Percentiles rank a stretch among this genome's conserved stretches.
These are phyloP conservation scores for Suillus americanus DNA, from an alignment of 768 basidiomycete species.

Conservation along the genomic window DNA sequence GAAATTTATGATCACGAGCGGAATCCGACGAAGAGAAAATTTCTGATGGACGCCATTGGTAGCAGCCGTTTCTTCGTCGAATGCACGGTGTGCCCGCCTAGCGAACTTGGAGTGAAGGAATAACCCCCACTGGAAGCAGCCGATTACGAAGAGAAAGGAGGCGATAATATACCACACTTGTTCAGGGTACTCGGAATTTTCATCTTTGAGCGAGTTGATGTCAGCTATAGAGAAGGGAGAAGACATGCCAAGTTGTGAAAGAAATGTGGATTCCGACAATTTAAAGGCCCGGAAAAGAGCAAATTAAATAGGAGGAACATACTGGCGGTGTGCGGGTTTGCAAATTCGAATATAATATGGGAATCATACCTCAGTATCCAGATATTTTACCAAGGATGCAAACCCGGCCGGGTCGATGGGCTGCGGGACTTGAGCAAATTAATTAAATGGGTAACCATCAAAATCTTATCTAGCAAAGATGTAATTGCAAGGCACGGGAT, in stretches of 20 bases:
- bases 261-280: neutral
- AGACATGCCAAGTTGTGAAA: conserved; percentile 6
- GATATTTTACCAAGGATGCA: too few relatives aligned
- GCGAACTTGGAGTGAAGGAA: conserved; percentile 21
- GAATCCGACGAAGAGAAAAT: conserved; percentile 40
- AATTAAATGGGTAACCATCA: neutral
- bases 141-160: conserved; percentile 17
- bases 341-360: neutral
- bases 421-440: neutral
- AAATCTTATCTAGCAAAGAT: neutral
- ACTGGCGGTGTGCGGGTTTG: neutral
- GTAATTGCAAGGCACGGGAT: neutral
- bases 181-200: conserved; percentile 3
- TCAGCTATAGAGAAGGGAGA: neutral
- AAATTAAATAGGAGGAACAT: neutral
- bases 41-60: conserved; percentile 19
- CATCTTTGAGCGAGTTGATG: neutral
- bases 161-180: conserved; percentile 19
- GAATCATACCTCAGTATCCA: neutral
- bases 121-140: conserved; percentile 28
- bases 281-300: neutral
- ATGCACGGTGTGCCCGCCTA: neutral
- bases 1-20: conserved; percentile 37
- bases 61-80: conserved; percentile 19
- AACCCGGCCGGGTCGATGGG: neutral